Base-by-base conservation (phyloP, 768 basidiomycete species). In the Auricularia sp. region DNA sequence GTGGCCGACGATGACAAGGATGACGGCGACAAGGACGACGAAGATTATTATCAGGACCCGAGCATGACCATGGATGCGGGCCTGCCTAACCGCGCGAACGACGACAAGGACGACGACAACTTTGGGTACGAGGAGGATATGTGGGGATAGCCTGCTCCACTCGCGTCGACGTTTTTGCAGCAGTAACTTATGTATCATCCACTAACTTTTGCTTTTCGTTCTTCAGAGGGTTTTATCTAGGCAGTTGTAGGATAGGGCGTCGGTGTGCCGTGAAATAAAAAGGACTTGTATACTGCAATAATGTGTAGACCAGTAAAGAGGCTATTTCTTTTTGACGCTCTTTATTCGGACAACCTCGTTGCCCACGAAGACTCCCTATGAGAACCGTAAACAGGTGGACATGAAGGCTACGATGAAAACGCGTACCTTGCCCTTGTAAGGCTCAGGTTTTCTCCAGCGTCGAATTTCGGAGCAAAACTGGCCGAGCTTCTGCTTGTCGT, bases 351-450 rank as follows among this genome's bases (percentile, higher is more conserved):
- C 88, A 62, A 87, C 88, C 75, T 99, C 96, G 70, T 86, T 83
- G n/a, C 91, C 94, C 62, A 98, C 84, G 70, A 98, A 96, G 66
- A 98, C 87, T 67, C 95, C 95, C 91, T 98, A 61, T n/a, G 67
- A 2, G 58, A 1, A 53, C 34, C 36, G 18, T 23, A 64, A 36
- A 61, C 58, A 64, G 23, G 21, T 10, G 14, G 21, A 42, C 29
- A 21, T 7, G 33, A 3, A 1, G 16, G 51, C 34, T 65, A 44
- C 66, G 66, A n/a, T 29, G 23, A 54, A 43, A 56, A 44, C 58
- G 76, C 89, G 62, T 71, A 96, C 94, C 83, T 98, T 98, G 73
- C 94, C 96, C 77, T 98, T 93, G 77, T 98, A 99, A 16, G 94
- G 95, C 73, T 99, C 96, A 23, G 96, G 96, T 69, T 87, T 88